Base-by-base conservation (phyloP, 75 land plant genomes). In the Cunninghamia lanceolata region DNA sequence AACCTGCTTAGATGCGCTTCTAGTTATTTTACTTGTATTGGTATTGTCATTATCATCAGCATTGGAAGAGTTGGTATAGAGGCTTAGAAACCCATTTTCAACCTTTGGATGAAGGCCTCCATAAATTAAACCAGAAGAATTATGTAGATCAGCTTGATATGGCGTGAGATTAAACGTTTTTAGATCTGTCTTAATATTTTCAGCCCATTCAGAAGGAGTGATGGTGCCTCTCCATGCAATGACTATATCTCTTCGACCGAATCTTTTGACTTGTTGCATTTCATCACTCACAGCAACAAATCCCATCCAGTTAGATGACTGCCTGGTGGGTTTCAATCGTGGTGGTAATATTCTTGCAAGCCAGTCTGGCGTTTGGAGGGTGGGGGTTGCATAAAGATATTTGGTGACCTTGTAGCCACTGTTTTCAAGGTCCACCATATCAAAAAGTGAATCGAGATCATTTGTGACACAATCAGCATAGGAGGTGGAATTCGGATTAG, bases 361-460 rank as follows among this genome's bases (percentile, higher is more conserved):
- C 53, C 53, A 50, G 1, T 50, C 53, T 13, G 53, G 16, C 15
- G 14, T 13, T 50, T 50, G 53, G 53, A 50, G 2, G 16, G 53
- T 13, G 16, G 53, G 53, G 53, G 97, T 95, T 4, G 96, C 97
- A 84, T 97, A 97, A 25, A 97, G 52, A 87, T 87, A 95, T 87
- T 89, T 91, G 15, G 91, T 93, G 47, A 95, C 92, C 85, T 76
- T 56, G 45, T 53, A 52, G 38, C 78, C 87, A 3, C 85, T 45
- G 89, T 90, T 88, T 2, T 68, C 6, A 0, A 91, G 91, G 70
- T 85, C n/a, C 28, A 54, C 46, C 25, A 70, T 82, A 14, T 86
- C 89, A 3, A 91, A 86, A 9, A 93, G 92, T 54, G 91, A 90
- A 17, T 84, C 73, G 35, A 93, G 83, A 74, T 89, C 59, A 79